Base-by-base conservation (phyloP, 2,329 filamentous ascomycete species). In the Aspergillus novoparasiticus region DNA sequence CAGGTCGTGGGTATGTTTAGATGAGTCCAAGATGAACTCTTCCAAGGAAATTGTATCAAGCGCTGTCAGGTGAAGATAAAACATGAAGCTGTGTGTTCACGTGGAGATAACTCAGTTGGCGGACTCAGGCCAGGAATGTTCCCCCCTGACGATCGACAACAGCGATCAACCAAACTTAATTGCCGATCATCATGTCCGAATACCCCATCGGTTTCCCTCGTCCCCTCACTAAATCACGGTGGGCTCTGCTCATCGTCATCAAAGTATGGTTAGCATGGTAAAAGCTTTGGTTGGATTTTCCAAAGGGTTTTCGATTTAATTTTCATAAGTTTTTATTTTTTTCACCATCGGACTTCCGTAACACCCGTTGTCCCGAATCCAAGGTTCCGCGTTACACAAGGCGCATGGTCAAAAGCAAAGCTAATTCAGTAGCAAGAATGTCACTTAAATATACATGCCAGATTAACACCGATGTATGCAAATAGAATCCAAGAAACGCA, bases 91-190 rank as follows among this genome's bases (percentile, higher is more conserved):
- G 4, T 26, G 10, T 14, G 32, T 36, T 54, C 32, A 54, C 30
- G 21, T 54, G 51, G 51, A 36, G 30, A 54, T 36, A 39, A 16
- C 12, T 14, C 28, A 9, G 14, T 1, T 14, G 21, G 9, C 8
- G 51, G 51, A 32, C 51, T 39, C 10, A 55, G 51, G 51, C 30
- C 28, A 21, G 19, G 26, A 1, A 2, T 9, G 6, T n/a, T n/a
- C 23, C 9, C 51, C 51, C 51, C 51, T 55, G 51, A 55, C 30
- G 32, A 55, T 55, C 51, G 30, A 54, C 51, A 19, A n/a, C 28
- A 8, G 3, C 51, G 51, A 54, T 54, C 51, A 54, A n/a, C 51
- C n/a, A 36, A 54, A 34, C 32, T 54, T 21, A 54, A 54, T 21
- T 36, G 51, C 9, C 32, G 51, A 54, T 54, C 51, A 36, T 54